phyloP scores from a whole-genome alignment of 345 rosid genomes.

The Gossypium arboreum region DNA sequence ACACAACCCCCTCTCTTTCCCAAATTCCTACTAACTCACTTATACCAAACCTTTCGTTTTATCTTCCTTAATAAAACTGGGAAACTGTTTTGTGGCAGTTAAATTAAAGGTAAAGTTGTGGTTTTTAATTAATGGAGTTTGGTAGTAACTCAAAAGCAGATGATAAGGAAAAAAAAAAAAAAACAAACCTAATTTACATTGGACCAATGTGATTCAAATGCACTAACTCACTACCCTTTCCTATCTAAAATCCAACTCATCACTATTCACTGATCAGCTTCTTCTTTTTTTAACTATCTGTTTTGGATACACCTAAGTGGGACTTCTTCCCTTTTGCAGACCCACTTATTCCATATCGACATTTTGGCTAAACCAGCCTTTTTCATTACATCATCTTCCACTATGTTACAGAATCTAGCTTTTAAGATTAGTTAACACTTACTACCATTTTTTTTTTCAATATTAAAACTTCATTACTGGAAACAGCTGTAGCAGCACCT shows the following conservation, averaged over 20 bases:
- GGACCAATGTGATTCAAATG: conserved; percentile 15
- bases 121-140: not conserved
- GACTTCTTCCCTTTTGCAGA: conserved; percentile 14
- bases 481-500: conserved; percentile 8
- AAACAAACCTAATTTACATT: not conserved
- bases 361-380: conserved; percentile 15
- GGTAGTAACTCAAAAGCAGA: conserved; percentile 11
- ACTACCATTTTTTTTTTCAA: not conserved
- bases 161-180: not conserved
- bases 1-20: conserved; percentile 4
- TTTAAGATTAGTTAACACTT: not conserved
- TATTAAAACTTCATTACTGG: not conserved
- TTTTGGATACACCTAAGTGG: not conserved
- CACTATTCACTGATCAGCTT: not conserved
- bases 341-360: conserved; percentile 15
- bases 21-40: conserved; percentile 19
- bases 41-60: not conserved
- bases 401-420: conserved; percentile 9
- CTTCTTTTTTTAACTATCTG: not conserved
- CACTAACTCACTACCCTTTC: conserved; percentile 1
- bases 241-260: not conserved
- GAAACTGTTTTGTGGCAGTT: conserved; percentile 9
- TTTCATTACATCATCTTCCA: conserved; percentile 15
- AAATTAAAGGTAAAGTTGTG: not conserved
- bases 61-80: conserved; percentile 3